Evolutionary conservation across 2,329 filamentous ascomycete species (phyloP), one percentile per base, ranked within the genome.

Genomic region (Aspergillus sp.): DNA sequence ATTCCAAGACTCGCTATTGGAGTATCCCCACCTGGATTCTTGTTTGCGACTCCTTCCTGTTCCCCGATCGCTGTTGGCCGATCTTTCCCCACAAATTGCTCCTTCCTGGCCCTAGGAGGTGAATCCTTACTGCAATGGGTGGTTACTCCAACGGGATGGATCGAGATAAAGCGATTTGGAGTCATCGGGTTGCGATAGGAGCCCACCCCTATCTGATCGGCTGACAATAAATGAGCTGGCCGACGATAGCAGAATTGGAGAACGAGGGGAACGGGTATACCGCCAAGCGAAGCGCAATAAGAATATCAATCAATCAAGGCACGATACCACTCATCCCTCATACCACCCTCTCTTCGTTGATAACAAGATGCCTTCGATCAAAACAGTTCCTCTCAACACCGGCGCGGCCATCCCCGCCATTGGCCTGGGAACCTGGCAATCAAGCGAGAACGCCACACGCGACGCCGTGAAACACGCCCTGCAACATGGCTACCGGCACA

Each of bases 391-490:
- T 66, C 73, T 84, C 30, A 83, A 83, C 71, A 82, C 80, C 13
- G 80, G 81, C 38, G 79, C 72, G 61, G 75, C 80, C 64, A 82
- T 83, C 54, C 80, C 80, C 38, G 78, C 80, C 31, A 68, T 84
- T 45, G 83, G 83, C 25, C 82, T 85, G 58, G 83, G 83, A 43
- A 85, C 83, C 54, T 85, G 82, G 82, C 83, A 85, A 68, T 83
- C 83, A 66, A 79, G 80, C 70, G 79, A 81, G 52, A 82, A 81
- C 48, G 81, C 85, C 68, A 83, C 84, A 64, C 72, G 74, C 4
- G 76, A 76, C 56, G 82, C 82, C 7, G 83, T 85, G 45, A 75
- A 76, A 53, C 74, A 80, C 43, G 81, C 81, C 38, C 69, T 86
- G 47, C 75, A 82, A 64, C 75, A 76, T 31, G 84, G 84, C 8